A percentile compares a stretch with the other conserved stretches of the same genome.
These are phyloP conservation scores for Lentinula novae-zelandiae DNA, from an alignment of 1,284 basidiomycete genomes.

Conservation along the genomic window DNA sequence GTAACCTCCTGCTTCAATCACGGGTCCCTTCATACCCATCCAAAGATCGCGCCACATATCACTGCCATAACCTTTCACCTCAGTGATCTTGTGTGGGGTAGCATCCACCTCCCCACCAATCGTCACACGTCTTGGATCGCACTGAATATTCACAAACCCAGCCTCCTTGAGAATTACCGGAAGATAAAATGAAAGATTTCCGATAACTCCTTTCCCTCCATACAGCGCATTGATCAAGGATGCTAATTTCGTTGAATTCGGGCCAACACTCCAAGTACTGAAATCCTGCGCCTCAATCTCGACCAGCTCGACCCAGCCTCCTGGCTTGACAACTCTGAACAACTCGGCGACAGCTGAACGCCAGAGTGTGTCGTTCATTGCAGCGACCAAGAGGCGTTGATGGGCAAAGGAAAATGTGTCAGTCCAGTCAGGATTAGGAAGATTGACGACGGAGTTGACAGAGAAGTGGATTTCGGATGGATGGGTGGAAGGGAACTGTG, in stretches of 20 bases:
- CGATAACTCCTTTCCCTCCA: constrained; percentile 9
- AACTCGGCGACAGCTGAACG: constrained; percentile 12
- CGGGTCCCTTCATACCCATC: constrained; percentile 11
- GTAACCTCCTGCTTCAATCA: constrained; percentile 15
- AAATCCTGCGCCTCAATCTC: background rate
- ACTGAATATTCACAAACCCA: constrained; percentile 17
- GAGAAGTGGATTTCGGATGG: constrained; percentile 6
- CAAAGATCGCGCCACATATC: background rate
- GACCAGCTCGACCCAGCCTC: constrained; percentile 18
- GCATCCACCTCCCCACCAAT: constrained; percentile 4
- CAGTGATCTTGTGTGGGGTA: background rate
- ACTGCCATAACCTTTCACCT: constrained; percentile 10
- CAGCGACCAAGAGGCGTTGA: constrained; percentile 15
- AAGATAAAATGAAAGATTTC: constrained; percentile 13
- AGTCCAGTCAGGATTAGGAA: constrained; percentile 11
- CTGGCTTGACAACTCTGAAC: constrained; percentile 15
- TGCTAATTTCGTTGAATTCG: background rate
- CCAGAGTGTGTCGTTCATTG: constrained; percentile 12
- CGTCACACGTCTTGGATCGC: constrained; percentile 10
- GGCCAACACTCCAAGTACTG: background rate
- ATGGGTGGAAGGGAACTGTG: background rate
- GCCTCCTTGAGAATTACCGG: background rate
- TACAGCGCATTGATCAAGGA: background rate
- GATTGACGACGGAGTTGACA: constrained; percentile 5
- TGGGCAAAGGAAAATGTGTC: constrained; percentile 18